Conservation (phyloP, 2,329 filamentous ascomycete genomes). For the Trichoderma gracile region DNA sequence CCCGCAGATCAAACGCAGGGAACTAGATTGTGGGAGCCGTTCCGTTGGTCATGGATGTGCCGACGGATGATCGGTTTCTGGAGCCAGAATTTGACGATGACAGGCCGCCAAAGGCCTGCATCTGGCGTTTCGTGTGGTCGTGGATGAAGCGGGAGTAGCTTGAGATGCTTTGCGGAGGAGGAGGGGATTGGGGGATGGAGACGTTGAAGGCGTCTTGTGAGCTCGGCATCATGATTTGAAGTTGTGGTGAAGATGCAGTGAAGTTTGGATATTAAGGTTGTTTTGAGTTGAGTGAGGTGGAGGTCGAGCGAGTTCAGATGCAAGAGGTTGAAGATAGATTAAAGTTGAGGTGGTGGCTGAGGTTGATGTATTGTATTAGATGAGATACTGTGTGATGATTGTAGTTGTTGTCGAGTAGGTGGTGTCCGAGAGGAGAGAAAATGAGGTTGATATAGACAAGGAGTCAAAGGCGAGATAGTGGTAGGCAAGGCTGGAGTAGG, state of each 20-base stretch:
- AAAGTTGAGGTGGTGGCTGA: background rate
- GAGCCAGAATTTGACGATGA: conserved; percentile 29
- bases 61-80: conserved; percentile 24
- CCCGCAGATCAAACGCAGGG: background rate
- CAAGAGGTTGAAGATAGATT: too few relatives aligned
- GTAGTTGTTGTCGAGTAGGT: too few relatives aligned
- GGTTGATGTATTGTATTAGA: background rate
- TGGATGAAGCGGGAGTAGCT: conserved; percentile 64
- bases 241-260: background rate
- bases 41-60: conserved; percentile 37
- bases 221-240: conserved; percentile 40
- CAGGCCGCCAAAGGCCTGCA: conserved; percentile 53
- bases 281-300: background rate
- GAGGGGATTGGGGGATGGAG: conserved; percentile 41
- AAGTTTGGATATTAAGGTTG: background rate
- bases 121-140: conserved; percentile 64
- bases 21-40: conserved; percentile 24
- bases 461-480: too few relatives aligned
- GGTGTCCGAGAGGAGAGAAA: background rate
- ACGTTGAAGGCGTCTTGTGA: conserved; percentile 44
- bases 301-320: too few relatives aligned
- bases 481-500: background rate
- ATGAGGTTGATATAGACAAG: background rate
- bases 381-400: too few relatives aligned
- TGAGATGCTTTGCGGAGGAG: conserved; percentile 50